Conservation (phyloP, 768 basidiomycete genomes). For the Lyophyllum semitale region DNA sequence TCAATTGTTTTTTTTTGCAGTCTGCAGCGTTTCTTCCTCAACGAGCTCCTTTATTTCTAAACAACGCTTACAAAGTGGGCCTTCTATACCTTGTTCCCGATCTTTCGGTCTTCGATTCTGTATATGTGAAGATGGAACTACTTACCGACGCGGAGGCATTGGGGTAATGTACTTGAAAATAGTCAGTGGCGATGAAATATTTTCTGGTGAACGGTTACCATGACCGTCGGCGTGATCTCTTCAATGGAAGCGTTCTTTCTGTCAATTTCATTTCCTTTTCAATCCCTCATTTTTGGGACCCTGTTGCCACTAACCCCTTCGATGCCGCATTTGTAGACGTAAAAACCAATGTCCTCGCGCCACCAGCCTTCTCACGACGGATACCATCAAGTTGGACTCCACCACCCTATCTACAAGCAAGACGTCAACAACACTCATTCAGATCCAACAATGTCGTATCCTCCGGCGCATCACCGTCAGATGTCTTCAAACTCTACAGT, state of each 20-base stretch:
- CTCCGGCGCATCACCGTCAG: slow-evolving; percentile 14
- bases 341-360: slow-evolving; percentile 36
- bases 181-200: background rate
- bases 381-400: slow-evolving; percentile 6
- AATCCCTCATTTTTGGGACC: background rate
- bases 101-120: too few species aligned
- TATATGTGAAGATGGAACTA: too few species aligned
- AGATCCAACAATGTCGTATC: slow-evolving; percentile 16
- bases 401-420: background rate
- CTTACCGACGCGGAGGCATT: too few species aligned
- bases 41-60: too few species aligned
- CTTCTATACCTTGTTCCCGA: too few species aligned
- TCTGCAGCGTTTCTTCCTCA: too few species aligned
- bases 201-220: background rate
- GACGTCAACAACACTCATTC: background rate
- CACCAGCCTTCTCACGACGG: slow-evolving; percentile 7
- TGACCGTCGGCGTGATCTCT: background rate
- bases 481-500: slow-evolving; percentile 13
- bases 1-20: too few species aligned
- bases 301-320: background rate
- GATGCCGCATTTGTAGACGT: slow-evolving; percentile 11
- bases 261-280: background rate
- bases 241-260: background rate
- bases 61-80: too few species aligned
- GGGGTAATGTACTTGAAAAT: background rate